These are phyloP conservation scores for Colletotrichum kahawae DNA, from an alignment of 2,329 filamentous ascomycete species.

Conservation along the genomic window DNA sequence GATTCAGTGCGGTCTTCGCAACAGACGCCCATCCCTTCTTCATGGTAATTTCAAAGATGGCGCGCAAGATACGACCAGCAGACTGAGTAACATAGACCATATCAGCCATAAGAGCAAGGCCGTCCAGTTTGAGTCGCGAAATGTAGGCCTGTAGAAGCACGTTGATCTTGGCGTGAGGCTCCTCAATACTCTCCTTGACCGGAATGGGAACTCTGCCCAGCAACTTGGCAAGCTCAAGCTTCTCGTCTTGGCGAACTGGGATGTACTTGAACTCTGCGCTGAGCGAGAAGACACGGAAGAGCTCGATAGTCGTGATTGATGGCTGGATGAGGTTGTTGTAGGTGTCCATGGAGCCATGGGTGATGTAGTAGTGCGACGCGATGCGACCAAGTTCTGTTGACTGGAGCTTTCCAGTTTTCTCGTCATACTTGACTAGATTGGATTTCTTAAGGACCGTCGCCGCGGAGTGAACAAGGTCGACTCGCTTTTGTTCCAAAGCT, in stretches of 20 bases:
- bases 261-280: slow-evolving; percentile 99
- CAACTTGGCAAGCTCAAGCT: slow-evolving; percentile 92
- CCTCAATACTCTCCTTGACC: slow-evolving; percentile 96
- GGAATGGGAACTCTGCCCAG: slow-evolving; percentile 90
- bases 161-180: slow-evolving; percentile 97
- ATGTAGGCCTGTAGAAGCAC: slow-evolving; percentile 97
- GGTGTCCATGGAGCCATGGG: slow-evolving; percentile 92
- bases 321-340: slow-evolving; percentile 97
- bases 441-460: slow-evolving; percentile 86
- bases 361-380: slow-evolving; percentile 98
- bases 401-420: slow-evolving; percentile 86
- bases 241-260: slow-evolving; percentile 95
- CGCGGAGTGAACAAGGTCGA: slow-evolving; percentile 96
- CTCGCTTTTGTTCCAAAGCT: slow-evolving; percentile 91
- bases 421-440: slow-evolving; percentile 92
- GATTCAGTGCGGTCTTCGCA: slow-evolving; percentile 86
- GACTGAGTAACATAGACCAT: slow-evolving; percentile 99
- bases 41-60: slow-evolving; percentile 95
- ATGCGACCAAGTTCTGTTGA: slow-evolving; percentile 94
- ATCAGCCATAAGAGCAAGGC: slow-evolving; percentile 95
- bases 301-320: slow-evolving; percentile 89
- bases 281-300: slow-evolving; percentile 94
- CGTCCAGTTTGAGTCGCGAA: slow-evolving; percentile 90
- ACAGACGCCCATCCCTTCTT: slow-evolving; percentile 97
- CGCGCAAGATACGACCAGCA: slow-evolving; percentile 91